Percentiles rank a stretch among this genome's conserved stretches.
Conservation (phyloP, 148 eudicot species). For the Silene latifolia region DNA sequence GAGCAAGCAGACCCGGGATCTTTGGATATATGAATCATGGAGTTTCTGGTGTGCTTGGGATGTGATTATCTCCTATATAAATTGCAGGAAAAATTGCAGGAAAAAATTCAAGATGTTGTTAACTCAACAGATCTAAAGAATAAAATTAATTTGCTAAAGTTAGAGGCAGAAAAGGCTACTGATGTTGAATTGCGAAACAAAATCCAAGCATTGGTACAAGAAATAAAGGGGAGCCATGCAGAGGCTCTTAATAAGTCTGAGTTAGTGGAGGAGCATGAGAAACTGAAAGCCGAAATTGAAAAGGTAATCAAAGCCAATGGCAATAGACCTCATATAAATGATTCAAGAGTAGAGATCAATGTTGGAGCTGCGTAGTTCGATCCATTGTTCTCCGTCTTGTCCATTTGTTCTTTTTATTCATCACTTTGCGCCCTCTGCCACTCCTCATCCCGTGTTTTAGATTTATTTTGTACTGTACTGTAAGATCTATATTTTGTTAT, state of each 20-base stretch:
- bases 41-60: too few species aligned
- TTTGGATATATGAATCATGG: too few species aligned
- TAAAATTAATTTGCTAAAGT: slow-evolving; percentile 56
- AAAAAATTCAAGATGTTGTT: slow-evolving; percentile 52
- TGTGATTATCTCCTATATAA: too few species aligned
- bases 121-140: slow-evolving; percentile 60
- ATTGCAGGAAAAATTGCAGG: slow-evolving; percentile 48
- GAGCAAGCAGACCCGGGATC: too few species aligned
- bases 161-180: slow-evolving; percentile 43
- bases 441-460: neutral
- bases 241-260: too few species aligned
- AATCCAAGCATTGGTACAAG: too few species aligned
- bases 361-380: slow-evolving; percentile 27
- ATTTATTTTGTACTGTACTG: slow-evolving; percentile 10
- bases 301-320: too few species aligned
- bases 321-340: too few species aligned
- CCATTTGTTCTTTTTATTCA: neutral
- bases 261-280: too few species aligned
- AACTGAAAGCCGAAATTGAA: too few species aligned
- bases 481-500: too few species aligned
- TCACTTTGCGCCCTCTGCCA: neutral
- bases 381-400: slow-evolving; percentile 5
- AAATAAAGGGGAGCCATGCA: too few species aligned
- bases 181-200: slow-evolving; percentile 41
- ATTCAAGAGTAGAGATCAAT: slow-evolving; percentile 34